Conservation (phyloP, 108 stramenopile species). For the Phaeodactylum tricornutum region DNA sequence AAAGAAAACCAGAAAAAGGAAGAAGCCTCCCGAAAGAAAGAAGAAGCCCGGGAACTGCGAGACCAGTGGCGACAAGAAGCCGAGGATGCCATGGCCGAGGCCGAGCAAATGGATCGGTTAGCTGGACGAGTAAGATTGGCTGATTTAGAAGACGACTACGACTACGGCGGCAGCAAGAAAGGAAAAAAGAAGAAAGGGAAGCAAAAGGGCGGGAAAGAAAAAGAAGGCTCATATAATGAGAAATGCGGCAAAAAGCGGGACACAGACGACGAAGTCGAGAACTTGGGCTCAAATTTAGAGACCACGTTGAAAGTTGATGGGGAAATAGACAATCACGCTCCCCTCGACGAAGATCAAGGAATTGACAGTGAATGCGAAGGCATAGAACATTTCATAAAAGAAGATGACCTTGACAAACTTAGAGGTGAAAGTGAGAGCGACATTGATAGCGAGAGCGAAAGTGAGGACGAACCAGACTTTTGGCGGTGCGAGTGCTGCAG, state of each 20-base stretch:
- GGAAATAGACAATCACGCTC: conserved; percentile 8
- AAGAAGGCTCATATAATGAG: conserved; percentile 4
- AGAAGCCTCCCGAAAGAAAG: conserved; percentile 41
- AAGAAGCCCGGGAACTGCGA: conserved; percentile 34
- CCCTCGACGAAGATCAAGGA: conserved; percentile 8
- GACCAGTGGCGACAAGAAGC: conserved; percentile 61
- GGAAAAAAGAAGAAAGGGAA: conserved; percentile 45
- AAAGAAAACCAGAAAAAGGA: conserved; percentile 34
- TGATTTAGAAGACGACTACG: conserved; percentile 77
- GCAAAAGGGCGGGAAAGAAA: conserved; percentile 14
- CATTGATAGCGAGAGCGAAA: conserved; percentile 15
- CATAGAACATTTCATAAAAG: too few species aligned
- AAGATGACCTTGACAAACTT: too few species aligned
- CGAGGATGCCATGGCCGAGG: conserved; percentile 42
- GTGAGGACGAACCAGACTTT: conserved; percentile 63
- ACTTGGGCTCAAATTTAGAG: background rate
- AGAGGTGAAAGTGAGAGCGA: conserved; percentile 12
- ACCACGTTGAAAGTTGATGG: conserved; percentile 3
- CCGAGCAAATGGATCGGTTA: conserved; percentile 64
- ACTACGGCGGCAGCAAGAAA: conserved; percentile 56
- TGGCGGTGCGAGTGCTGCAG: conserved; percentile 76
- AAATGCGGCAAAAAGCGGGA: conserved; percentile 10
- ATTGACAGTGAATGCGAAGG: conserved; percentile 3
- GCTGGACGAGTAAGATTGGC: conserved; percentile 76
- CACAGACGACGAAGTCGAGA: conserved; percentile 3